Evolutionary conservation across 2,329 filamentous ascomycete species (phyloP).

Genomic region (Arthrobotrys entomopaga): DNA sequence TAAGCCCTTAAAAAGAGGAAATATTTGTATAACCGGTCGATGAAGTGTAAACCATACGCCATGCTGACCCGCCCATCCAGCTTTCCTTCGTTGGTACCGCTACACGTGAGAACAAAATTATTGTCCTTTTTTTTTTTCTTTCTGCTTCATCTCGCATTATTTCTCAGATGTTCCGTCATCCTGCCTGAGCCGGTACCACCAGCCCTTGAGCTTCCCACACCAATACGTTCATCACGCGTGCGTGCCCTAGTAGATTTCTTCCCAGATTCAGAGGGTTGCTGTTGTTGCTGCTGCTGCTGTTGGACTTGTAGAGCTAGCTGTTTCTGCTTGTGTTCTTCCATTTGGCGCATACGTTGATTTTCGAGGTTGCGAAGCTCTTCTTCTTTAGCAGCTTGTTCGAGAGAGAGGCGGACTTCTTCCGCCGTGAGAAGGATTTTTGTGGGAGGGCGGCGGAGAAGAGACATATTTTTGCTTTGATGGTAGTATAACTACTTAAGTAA

Average conservation of each 20-base stretch:
- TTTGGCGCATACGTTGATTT: conserved; percentile 44
- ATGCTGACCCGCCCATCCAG: too few relatives aligned
- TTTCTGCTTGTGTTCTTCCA: conserved; percentile 47
- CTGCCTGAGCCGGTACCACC: conserved; percentile 34
- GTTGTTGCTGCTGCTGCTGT: conserved; percentile 23
- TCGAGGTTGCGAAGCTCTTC: conserved; percentile 51
- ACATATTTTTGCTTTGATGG: conserved; percentile 12
- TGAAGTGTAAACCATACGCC: too few relatives aligned
- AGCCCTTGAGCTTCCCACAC: conserved; percentile 58
- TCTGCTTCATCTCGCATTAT: conserved; percentile 50
- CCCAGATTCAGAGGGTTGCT: conserved; percentile 26
- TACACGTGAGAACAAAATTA: too few relatives aligned
- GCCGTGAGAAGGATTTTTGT: conserved; percentile 75
- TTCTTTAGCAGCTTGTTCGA: conserved; percentile 67
- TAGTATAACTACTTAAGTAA: too few relatives aligned
- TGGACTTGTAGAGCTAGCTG: conserved; percentile 20
- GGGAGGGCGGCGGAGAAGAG: conserved; percentile 73
- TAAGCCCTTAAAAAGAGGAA: too few relatives aligned
- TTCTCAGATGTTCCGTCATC: conserved; percentile 54
- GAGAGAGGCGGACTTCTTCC: conserved; percentile 71
- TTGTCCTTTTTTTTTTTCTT: too few relatives aligned
- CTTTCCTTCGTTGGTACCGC: too few relatives aligned
- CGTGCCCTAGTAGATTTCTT: conserved; percentile 58
- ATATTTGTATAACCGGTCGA: too few relatives aligned
- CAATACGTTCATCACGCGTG: conserved; percentile 62